Base-by-base conservation (phyloP, 805 yeast genomes). In the Yarrowia sp. region DNA sequence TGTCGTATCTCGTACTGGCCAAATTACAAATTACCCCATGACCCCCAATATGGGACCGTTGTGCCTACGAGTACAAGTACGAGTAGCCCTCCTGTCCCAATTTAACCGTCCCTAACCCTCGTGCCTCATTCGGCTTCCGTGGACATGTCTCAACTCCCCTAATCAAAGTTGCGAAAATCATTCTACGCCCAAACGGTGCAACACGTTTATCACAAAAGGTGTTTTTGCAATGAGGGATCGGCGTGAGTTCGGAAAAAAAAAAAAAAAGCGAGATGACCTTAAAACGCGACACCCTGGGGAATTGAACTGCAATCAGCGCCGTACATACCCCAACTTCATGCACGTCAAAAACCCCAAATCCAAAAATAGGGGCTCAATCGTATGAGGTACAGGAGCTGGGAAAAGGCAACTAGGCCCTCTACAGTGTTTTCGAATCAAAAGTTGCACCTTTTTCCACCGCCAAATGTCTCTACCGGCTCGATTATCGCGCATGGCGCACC, bases 401-500 rank as follows among this genome's bases (percentile, higher is more conserved):
- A 36, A 20, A 20, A 8, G 24, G 19, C 33, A 55, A 10, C 15
- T 53, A 36, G 17, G 24, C 40, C 38, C 34, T 19, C 30, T 24
- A 24, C 30, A 24, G 30, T 24, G 30, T 24, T 24, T 24, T 24
- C 30, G 30, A 24, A 24, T 24, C 3, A 7, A 24, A 24, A 24
- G 30, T 24, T 24, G 30, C 30, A 24, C 30, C 30, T 24, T 24
- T 24, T 24, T 24, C 30, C 3, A 7, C 30, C 30, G 30, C 30
- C 30, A 38, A 46, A 55, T 55, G 61, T 55, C 61, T 20, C 20
- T 55, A 14, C 46, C 61, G 7, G n/a, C 36, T 9, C 20, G 46
- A 30, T 30, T 55, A 20, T 55, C 61, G 61, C 61, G 61, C 46
- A 55, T 55, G 61, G 61, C 61, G 61, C 46, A 55, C 46, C 34